Evolutionary conservation across 1,139 yeast genomes (phyloP), one percentile per base, ranked within the genome.

Genomic region (Blastobotrys serpentis): DNA sequence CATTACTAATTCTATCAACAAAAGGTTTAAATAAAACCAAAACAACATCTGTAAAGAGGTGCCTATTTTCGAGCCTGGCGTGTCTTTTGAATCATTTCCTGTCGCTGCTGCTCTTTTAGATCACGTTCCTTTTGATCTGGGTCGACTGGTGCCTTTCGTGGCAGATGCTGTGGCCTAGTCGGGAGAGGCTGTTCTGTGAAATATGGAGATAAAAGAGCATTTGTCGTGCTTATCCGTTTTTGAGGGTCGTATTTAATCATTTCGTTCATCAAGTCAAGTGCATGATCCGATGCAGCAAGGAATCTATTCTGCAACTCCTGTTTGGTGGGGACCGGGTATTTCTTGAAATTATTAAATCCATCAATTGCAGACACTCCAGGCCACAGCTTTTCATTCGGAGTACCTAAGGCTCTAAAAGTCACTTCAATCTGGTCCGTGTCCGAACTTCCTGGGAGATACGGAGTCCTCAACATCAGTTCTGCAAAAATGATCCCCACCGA

Each of bases 401-500:
- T 89, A 0, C 99, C 99, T 54, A 90, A 71, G 0, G 98, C 98
- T 59, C 89, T 79, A 63, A 92, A 90, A 0, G 98, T 92, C 10
- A 89, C 86, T 50, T 85, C 95, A 37, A 90, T 71, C 65, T 92
- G 99, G 61, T 90, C 96, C 1, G 81, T 69, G 65, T 92, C 98
- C 57, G 87, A 92, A 56, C 79, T 81, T 1, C 98, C 98, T 0
- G 99, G 96, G 44, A 94, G 70, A 64, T 92, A 92, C 1, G 99
- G 98, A 1, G 88, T 87, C 62, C 99, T 75, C 57, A 92, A 73
- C 97, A 92, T 89, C 58, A 92, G 72, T 62, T 92, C 98, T 0
- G 98, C 98, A 71, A 89, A 90, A n/a, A 92, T 90, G 4, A 87
- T 80, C 1, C 98, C 98, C 16, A 89, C 82, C 0, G 96, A 86